These are phyloP conservation scores for Suillus placidus DNA, from an alignment of 768 basidiomycete species.

Conservation along the genomic window DNA sequence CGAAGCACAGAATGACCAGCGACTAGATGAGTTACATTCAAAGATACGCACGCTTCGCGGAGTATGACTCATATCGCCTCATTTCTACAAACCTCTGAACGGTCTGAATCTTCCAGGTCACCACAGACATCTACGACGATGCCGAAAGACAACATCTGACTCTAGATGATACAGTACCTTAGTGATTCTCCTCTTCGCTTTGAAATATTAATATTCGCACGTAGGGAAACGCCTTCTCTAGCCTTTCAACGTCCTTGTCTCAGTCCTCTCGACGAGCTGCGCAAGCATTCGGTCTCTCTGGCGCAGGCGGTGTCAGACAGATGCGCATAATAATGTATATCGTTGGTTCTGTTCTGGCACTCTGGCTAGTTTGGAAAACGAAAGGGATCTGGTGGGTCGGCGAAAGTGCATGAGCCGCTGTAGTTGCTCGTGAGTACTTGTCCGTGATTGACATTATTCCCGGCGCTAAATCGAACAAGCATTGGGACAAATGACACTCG, in stretches of 20 bases:
- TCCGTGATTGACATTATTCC: too few species aligned
- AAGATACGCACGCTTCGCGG: conserved; percentile 82
- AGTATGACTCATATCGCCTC: conserved; percentile 42
- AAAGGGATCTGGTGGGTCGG: conserved; percentile 48
- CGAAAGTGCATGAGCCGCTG: neutral
- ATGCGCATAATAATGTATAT: conserved; percentile 68
- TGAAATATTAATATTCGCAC: neutral
- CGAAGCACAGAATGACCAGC: conserved; percentile 84
- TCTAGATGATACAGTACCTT: conserved; percentile 73
- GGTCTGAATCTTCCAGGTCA: conserved; percentile 53
- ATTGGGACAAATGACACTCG: neutral
- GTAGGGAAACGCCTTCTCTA: conserved; percentile 68
- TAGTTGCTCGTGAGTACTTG: conserved; percentile 3
- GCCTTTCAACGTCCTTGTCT: conserved; percentile 61
- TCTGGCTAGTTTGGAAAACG: conserved; percentile 60
- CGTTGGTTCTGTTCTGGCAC: conserved; percentile 52
- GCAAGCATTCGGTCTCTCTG: conserved; percentile 69
- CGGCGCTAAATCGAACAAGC: neutral
- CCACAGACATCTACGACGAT: conserved; percentile 84
- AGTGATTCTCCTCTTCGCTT: neutral
- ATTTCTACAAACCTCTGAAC: neutral
- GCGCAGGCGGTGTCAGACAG: conserved; percentile 65
- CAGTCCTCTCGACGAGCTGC: conserved; percentile 71
- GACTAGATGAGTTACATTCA: conserved; percentile 80
- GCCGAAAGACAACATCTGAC: conserved; percentile 81